phyloP scores from a whole-genome alignment of 352 stramenopile species.

The Ochromonadaceae sp. region DNA sequence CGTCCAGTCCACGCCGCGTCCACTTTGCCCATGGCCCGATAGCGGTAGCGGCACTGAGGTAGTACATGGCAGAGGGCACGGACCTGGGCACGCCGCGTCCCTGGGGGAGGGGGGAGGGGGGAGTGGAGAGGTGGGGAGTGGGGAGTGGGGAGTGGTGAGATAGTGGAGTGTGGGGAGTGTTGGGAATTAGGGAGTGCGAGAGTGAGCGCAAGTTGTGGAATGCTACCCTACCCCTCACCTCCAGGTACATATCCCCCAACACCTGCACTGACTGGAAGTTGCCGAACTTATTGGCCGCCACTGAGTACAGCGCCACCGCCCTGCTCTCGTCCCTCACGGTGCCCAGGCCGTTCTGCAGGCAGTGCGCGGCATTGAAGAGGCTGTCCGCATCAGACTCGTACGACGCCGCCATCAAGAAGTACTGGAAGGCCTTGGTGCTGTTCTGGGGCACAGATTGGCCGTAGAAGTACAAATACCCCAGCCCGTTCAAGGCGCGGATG shows the following conservation, averaged over 20 bases:
- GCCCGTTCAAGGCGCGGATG: constrained; percentile 58
- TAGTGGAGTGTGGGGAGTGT: no score
- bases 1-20: no score
- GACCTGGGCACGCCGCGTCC: constrained; percentile 10
- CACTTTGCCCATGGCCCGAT: constrained; percentile 51
- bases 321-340: constrained; percentile 36
- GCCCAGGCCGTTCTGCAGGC: constrained; percentile 46
- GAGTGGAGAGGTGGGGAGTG: no score
- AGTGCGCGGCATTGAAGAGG: constrained; percentile 70
- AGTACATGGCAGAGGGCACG: constrained; percentile 18
- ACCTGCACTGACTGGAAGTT: constrained; percentile 61
- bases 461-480: constrained; percentile 70
- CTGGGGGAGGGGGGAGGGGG: constrained; percentile 39
- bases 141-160: no score
- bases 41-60: constrained; percentile 39
- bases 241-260: constrained; percentile 37
- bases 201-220: no score
- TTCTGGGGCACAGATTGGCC: constrained; percentile 47
- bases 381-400: constrained; percentile 61
- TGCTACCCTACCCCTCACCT: constrained; percentile 2
- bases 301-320: constrained; percentile 45
- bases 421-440: constrained; percentile 36
- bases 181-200: no score
- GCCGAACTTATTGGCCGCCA: constrained; percentile 48
- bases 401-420: constrained; percentile 55